Conservation (phyloP, 2,329 filamentous ascomycete genomes). For the Botrytis elliptica region DNA sequence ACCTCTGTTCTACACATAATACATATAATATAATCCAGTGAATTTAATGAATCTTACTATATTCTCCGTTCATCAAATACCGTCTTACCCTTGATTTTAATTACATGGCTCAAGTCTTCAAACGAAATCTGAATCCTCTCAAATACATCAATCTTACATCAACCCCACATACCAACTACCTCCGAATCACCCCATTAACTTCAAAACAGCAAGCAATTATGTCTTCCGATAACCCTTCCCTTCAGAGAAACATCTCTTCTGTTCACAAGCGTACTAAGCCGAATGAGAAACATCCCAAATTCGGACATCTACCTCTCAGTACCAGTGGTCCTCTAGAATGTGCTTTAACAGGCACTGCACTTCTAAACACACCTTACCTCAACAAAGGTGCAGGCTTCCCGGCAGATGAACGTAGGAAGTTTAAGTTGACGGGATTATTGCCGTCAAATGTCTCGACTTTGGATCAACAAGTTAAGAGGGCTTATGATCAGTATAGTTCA, state of each 20-base stretch:
- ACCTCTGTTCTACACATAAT: neutral
- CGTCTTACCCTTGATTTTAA: neutral
- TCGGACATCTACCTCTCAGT: constrained; percentile 48
- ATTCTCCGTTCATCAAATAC: neutral
- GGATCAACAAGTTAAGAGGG: constrained; percentile 72
- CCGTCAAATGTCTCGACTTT: constrained; percentile 71
- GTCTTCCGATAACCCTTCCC: neutral
- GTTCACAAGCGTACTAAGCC: constrained; percentile 30
- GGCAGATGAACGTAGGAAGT: constrained; percentile 62
- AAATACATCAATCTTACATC: neutral
- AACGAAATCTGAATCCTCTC: neutral
- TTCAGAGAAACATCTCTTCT: constrained; percentile 27
- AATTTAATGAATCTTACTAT: neutral
- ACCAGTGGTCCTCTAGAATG: constrained; percentile 51
- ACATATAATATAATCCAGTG: neutral
- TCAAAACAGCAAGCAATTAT: constrained; percentile 2
- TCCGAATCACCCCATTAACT: neutral
- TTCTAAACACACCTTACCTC: constrained; percentile 66
- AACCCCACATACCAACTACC: neutral
- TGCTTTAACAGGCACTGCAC: constrained; percentile 49
- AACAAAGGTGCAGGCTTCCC: constrained; percentile 85
- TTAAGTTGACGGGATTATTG: constrained; percentile 70
- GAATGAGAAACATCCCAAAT: constrained; percentile 40
- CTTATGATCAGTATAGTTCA: constrained; percentile 75
- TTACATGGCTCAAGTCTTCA: constrained; percentile 9